Base-by-base conservation (phyloP, 2,329 filamentous ascomycete species). In the Apiospora saccharicola region DNA sequence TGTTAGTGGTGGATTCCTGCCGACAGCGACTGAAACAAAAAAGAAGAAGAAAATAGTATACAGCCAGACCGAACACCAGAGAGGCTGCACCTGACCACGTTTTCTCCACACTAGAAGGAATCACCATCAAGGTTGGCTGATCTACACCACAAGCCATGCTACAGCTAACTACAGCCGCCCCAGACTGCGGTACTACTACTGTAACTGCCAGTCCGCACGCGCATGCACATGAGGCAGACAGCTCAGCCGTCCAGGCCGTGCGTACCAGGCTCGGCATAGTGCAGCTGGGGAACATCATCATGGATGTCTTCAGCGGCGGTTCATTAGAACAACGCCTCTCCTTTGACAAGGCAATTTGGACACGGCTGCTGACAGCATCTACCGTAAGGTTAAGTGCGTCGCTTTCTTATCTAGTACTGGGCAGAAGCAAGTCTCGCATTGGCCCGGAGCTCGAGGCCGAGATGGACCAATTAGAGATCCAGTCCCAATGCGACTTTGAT, bases 1-100 rank as follows among this genome's bases (percentile, higher is more conserved):
- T 34, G 34, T 34, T 16, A 34, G 26, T 22, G 53, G 53, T 57
- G 5, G 53, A 7, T 37, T 61, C 16, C 53, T 30, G 34, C 12
- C 53, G 0, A 34, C 53, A 30, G n/a, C 30, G 53, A 61, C 53
- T 37, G 57, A 64, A 22, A 64, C 57, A 64, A 34, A 64, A 64
- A 64, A 64, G 57, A 34, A 64, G 57, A 34, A 64, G 57, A 64
- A 64, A 41, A 64, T 41, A 64, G 30, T 34, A 64, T 34, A 64
- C 57, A 64, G 57, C 57, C 3, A n/a, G 14, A 13, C 34, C 24
- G 57, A 64, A 41, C 57, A 64, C 34, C 57, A 64, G 57, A 64
- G 57, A 30, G 19, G 34, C 34, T n/a, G 30, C 57, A 64, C 57
- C 57, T 64, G 57, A 64, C 57, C 57, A 64, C 57, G 57, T 64